Evolutionary conservation across 768 basidiomycete species (phyloP), one percentile per base, ranked within the genome.

Genomic region (Russula virescens): DNA sequence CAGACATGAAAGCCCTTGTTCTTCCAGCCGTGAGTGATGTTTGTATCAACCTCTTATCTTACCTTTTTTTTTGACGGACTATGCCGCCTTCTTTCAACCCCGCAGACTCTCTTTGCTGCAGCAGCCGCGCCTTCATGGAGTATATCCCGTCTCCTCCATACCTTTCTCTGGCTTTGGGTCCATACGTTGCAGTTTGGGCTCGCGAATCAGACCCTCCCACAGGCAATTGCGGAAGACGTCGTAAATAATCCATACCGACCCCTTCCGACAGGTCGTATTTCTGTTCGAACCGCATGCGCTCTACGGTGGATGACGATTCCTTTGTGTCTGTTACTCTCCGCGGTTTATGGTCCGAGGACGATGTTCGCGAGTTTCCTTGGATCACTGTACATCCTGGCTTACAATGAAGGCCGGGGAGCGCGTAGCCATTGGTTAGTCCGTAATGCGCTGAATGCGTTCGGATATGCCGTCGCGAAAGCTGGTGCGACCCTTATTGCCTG

Each of bases 401-500:
- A 75, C 61, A 67, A 74, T 61, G 74, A 75, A 57, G 19, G 73
- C 2, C 60, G 60, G 31, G 60, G 55, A 23, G 59, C 58, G 31
- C 13, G 57, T 14, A 59, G 66, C 23, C 66, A 73, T 55, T 77
- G 78, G 78, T 45, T 74, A 28, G 66, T 71, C 23, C 73, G 77
- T 54, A 75, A 76, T 58, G 43, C 70, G 1, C 54, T 76, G 46
- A 77, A 75, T 43, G 76, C 74, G 11, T 59, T 71, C n/a, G 77
- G 76, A 35, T 74, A 72, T 52, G 73, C 73, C 21, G 57, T 72
- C 42, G 77, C 79, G 58, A 75, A 79, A 61, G 68, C 71, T 0
- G 77, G 77, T 11, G 75, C 73, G 5, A 75, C 75, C 10, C 66
- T 76, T 16, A 60, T 75, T 19, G 72, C 77, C n/a, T 71, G 78